A percentile compares a stretch with the other conserved stretches of the same genome.
Conservation (phyloP, 495 filamentous ascomycete genomes). For the Amorphotheca resinae region DNA sequence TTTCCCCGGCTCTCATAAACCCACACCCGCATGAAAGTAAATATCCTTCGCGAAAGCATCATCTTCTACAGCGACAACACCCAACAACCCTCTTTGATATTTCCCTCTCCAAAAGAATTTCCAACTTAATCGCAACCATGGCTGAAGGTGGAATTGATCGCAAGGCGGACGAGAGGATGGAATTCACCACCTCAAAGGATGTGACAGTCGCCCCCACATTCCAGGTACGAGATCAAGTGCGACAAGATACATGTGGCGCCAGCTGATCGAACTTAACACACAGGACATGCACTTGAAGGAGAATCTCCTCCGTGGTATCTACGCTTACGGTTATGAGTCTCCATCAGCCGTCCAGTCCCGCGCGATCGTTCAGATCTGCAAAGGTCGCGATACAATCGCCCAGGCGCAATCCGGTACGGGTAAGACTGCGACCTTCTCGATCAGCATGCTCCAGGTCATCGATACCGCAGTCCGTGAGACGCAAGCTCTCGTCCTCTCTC, state of each 20-base stretch:
- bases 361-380: constrained; percentile 97
- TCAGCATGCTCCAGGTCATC: constrained; percentile 92
- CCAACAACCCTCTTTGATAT: no score
- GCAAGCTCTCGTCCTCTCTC: constrained; percentile 93
- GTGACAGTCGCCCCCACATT: constrained; percentile 52
- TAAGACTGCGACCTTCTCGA: constrained; percentile 98
- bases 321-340: constrained; percentile 96
- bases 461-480: constrained; percentile 74
- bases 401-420: constrained; percentile 99
- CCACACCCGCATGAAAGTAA: no score
- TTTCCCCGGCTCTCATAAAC: no score
- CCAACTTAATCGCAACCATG: constrained; percentile 39
- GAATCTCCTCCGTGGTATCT: constrained; percentile 91
- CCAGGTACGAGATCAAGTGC: constrained; percentile 27
- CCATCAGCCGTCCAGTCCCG: constrained; percentile 94
- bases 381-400: constrained; percentile 95
- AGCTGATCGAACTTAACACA: background rate
- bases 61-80: no score
- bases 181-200: constrained; percentile 96
- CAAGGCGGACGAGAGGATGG: constrained; percentile 89
- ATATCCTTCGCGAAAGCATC: no score
- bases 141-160: constrained; percentile 81
- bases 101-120: no score
- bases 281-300: constrained; percentile 71
- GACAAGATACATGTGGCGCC: constrained; percentile 1